Conservation (phyloP, 306 rosid genomes). For the Abrus pulchellus region DNA sequence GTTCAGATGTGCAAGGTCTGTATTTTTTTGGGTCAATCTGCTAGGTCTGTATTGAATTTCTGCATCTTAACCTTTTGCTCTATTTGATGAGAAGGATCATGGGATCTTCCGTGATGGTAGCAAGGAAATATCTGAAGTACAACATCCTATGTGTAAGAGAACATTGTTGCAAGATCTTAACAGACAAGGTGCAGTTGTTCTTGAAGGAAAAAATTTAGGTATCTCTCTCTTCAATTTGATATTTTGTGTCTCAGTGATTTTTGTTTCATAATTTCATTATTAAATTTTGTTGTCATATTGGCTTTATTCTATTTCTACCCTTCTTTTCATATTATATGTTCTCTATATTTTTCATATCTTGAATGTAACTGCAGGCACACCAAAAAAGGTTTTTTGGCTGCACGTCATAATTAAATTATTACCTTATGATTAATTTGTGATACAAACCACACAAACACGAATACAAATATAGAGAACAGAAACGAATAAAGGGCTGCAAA, state of each 20-base stretch:
- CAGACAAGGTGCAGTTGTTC: slow-evolving; percentile 98
- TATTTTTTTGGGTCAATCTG: neutral
- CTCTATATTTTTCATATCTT: slow-evolving; percentile 25
- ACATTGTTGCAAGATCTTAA: slow-evolving; percentile 96
- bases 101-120: slow-evolving; percentile 96
- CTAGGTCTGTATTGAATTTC: slow-evolving; percentile 35
- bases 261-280: slow-evolving; percentile 13
- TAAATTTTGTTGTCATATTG: slow-evolving; percentile 32
- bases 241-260: slow-evolving; percentile 20
- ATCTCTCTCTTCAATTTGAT: slow-evolving; percentile 48
- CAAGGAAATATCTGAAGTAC: slow-evolving; percentile 79
- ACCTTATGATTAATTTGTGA: neutral
- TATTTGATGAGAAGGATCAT: slow-evolving; percentile 76
- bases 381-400: neutral
- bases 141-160: slow-evolving; percentile 66
- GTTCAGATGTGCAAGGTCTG: slow-evolving; percentile 36
- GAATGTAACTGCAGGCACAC: slow-evolving; percentile 19
- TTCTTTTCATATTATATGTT: slow-evolving; percentile 1
- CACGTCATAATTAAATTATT: slow-evolving; percentile 26
- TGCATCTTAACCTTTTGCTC: slow-evolving; percentile 45
- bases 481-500: too few species aligned
- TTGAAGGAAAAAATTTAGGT: slow-evolving; percentile 92
- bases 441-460: too few species aligned
- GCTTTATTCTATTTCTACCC: slow-evolving; percentile 35
- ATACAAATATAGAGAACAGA: too few species aligned